Percentiles rank a stretch among this genome's conserved stretches.
phyloP scores from a whole-genome alignment of 768 basidiomycete genomes.

The Phlebiopsis gigantea region DNA sequence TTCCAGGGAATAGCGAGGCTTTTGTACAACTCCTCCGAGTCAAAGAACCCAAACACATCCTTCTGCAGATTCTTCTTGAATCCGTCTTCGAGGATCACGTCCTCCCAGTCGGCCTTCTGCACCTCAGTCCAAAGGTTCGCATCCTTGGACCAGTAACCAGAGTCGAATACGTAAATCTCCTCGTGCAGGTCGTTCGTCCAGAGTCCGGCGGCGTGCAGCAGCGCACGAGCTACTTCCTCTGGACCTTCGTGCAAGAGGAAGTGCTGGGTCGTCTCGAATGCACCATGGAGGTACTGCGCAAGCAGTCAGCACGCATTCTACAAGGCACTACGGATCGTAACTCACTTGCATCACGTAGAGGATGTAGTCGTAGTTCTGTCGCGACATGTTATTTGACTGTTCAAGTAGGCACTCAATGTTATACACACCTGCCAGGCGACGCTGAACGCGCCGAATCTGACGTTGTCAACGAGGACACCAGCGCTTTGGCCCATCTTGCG shows the following conservation, averaged over 20 bases:
- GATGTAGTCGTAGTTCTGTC: constrained; percentile 51
- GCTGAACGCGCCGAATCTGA: constrained; percentile 51
- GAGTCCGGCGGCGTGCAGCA: constrained; percentile 49
- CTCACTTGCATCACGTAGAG: constrained; percentile 48
- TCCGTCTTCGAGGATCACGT: constrained; percentile 64
- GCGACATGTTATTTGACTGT: not conserved
- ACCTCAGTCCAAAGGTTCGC: constrained; percentile 47
- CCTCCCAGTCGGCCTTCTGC: constrained; percentile 60
- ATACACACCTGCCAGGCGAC: constrained; percentile 53
- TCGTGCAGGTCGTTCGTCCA: constrained; percentile 52
- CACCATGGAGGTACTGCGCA: constrained; percentile 27
- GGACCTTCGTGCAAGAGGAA: constrained; percentile 56
- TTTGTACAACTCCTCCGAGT: constrained; percentile 68
- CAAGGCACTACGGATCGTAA: constrained; percentile 18
- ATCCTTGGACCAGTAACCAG: constrained; percentile 64
- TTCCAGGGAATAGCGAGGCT: constrained; percentile 81
- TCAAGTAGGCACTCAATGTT: not conserved
- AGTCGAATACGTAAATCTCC: constrained; percentile 76
- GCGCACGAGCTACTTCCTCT: constrained; percentile 43
- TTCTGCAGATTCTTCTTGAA: constrained; percentile 67
- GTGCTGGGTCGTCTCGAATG: constrained; percentile 29
- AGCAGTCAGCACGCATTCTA: not conserved
- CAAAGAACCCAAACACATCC: constrained; percentile 77
- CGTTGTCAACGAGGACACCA: constrained; percentile 47
- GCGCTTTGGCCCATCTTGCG: constrained; percentile 33